Evolutionary conservation across 106 monocot species (phyloP).

Genomic region (Apostasia shenzhenica): DNA sequence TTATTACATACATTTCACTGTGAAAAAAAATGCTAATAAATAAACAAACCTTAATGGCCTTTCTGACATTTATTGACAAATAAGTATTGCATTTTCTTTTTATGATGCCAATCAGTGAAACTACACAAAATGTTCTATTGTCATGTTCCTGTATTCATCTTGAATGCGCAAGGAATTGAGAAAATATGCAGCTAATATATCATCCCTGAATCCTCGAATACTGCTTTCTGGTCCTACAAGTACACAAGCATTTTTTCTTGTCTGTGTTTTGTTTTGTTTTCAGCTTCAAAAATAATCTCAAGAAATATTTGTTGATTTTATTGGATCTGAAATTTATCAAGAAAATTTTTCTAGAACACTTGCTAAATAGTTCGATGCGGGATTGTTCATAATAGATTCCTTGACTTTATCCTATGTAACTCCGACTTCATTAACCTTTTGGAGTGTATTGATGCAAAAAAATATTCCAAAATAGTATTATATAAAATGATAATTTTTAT

Average conservation of each 20-base stretch:
- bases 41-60: too few species aligned
- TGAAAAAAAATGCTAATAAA: too few species aligned
- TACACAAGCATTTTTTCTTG: slow-evolving; percentile 15
- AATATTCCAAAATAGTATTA: too few species aligned
- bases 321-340: slow-evolving; percentile 98
- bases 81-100: slow-evolving; percentile 1
- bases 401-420: slow-evolving; percentile 69
- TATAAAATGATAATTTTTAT: too few species aligned
- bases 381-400: slow-evolving; percentile 78
- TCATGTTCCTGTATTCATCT: slow-evolving; percentile 84
- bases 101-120: slow-evolving; percentile 42
- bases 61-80: too few species aligned
- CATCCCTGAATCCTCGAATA: slow-evolving; percentile 63
- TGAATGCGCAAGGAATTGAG: slow-evolving; percentile 61
- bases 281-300: slow-evolving; percentile 1
- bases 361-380: slow-evolving; percentile 64
- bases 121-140: slow-evolving; percentile 67
- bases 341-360: slow-evolving; percentile 76
- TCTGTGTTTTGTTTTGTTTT: slow-evolving; percentile 5
- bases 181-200: slow-evolving; percentile 63
- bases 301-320: slow-evolving; percentile 4
- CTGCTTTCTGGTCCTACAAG: slow-evolving; percentile 89
- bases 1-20: too few species aligned
- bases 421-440: neutral
- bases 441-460: neutral